Conservation (phyloP, 2,329 filamentous ascomycete species). For the Clarireedia monteithiana region DNA sequence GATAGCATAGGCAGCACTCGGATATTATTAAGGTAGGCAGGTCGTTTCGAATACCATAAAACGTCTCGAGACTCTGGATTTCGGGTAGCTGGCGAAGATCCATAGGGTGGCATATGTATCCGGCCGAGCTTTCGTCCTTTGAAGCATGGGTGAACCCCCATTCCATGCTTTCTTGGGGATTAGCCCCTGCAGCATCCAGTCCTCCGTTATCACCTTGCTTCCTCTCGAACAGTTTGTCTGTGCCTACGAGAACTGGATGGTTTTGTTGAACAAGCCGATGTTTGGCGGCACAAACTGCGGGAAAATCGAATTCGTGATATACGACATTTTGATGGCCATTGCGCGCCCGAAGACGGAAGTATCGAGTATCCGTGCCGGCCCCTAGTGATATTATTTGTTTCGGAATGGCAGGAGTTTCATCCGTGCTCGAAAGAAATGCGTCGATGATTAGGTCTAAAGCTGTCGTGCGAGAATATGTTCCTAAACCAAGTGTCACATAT, state of each 20-base stretch:
- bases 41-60: conserved; percentile 43
- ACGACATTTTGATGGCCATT: conserved; percentile 38
- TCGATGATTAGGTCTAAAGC: conserved; percentile 73
- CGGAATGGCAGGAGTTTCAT: conserved; percentile 12
- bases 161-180: conserved; percentile 18
- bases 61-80: conserved; percentile 12
- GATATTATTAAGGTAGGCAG: conserved; percentile 81
- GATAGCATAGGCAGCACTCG: conserved; percentile 92
- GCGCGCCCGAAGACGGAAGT: conserved; percentile 55
- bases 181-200: conserved; percentile 25
- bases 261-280: conserved; percentile 13
- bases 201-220: conserved; percentile 10
- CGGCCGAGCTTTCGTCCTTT: conserved; percentile 12
- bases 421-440: conserved; percentile 49
- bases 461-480: conserved; percentile 84
- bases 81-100: conserved; percentile 27
- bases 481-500: conserved; percentile 35
- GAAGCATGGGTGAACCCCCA: conserved; percentile 21
- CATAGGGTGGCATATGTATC: conserved; percentile 42
- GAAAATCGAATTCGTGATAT: conserved; percentile 93
- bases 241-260: neutral
- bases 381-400: conserved; percentile 87
- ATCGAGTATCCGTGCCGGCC: conserved; percentile 87
- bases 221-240: neutral
- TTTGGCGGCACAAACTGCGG: conserved; percentile 58